A percentile compares a stretch with the other conserved stretches of the same genome.
phyloP scores from a whole-genome alignment of 129 eudicot species.

The Tagetes erecta region DNA sequence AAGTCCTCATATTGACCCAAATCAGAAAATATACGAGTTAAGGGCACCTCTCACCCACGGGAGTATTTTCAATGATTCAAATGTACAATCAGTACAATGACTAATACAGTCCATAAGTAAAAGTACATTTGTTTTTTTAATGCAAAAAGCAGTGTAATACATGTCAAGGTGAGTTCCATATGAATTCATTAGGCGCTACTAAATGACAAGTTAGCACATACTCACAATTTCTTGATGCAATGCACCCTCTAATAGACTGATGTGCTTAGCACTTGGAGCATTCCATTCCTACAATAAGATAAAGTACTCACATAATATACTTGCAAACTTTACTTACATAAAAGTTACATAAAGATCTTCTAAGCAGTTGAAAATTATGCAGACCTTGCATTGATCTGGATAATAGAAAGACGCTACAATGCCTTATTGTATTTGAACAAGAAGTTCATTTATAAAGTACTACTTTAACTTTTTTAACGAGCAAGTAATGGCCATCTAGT shows the following conservation, averaged over 20 bases:
- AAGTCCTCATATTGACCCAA: background rate
- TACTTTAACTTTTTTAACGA: background rate
- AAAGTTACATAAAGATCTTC: slow-evolving; percentile 4
- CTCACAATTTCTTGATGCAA: slow-evolving; percentile 69
- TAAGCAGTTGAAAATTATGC: slow-evolving; percentile 7
- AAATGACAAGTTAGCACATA: slow-evolving; percentile 36
- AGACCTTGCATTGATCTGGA: background rate
- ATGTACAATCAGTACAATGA: slow-evolving; percentile 2
- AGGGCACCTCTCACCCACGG: background rate
- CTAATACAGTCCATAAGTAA: slow-evolving; percentile 1
- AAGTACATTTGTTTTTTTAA: background rate
- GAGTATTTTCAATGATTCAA: background rate
- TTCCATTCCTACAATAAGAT: slow-evolving; percentile 73
- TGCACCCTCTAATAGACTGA: slow-evolving; percentile 61
- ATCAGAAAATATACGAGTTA: background rate
- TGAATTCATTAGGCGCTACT: background rate
- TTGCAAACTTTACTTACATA: slow-evolving; percentile 13
- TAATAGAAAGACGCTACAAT: background rate
- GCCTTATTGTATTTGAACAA: background rate
- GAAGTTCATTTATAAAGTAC: background rate
- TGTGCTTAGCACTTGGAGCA: slow-evolving; percentile 75
- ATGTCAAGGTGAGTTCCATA: slow-evolving; percentile 14
- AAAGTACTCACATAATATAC: background rate
- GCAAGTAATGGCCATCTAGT: slow-evolving; percentile 1
- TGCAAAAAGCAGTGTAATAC: background rate